A percentile compares a stretch with the other conserved stretches of the same genome.
Evolutionary conservation across 257 asterid species (phyloP).

Genomic region (Capsicum baccatum): DNA sequence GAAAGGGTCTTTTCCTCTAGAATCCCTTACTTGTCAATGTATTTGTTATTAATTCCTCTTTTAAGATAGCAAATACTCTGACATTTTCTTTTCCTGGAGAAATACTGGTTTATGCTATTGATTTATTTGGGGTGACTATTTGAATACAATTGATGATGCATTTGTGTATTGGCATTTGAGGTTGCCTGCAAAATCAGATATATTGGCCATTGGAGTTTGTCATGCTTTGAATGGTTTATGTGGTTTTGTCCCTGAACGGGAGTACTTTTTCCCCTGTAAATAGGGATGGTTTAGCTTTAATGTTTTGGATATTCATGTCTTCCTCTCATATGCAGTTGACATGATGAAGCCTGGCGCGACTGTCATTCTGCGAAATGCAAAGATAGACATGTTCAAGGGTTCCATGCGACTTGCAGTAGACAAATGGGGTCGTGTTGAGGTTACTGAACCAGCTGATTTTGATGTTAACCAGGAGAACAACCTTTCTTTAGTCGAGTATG

Average conservation of each 20-base stretch:
- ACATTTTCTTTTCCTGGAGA: not conserved
- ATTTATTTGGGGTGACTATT: not conserved
- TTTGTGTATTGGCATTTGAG: not conserved
- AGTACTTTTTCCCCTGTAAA: not conserved
- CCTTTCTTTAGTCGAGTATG: constrained; percentile 50
- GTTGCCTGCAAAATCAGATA: not conserved
- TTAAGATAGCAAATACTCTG: constrained; percentile 23
- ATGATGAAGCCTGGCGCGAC: constrained; percentile 43
- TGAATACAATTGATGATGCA: not conserved
- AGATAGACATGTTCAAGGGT: constrained; percentile 54
- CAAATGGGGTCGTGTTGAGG: constrained; percentile 57
- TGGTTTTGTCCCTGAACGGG: not conserved
- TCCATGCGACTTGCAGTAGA: constrained; percentile 56
- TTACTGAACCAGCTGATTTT: constrained; percentile 45
- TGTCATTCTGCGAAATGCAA: constrained; percentile 48
- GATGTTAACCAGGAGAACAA: constrained; percentile 46
- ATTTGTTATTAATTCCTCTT: not conserved
- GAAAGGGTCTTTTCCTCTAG: not conserved
- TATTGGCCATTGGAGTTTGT: not conserved
- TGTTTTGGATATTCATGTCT: not conserved
- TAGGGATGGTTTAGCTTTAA: not conserved
- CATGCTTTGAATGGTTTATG: not conserved
- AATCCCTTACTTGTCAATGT: not conserved
- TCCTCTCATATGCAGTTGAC: constrained; percentile 42
- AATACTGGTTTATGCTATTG: constrained; percentile 17